Conservation (phyloP, 2,329 filamentous ascomycete genomes). For the Aspergillus quadricinctus region DNA sequence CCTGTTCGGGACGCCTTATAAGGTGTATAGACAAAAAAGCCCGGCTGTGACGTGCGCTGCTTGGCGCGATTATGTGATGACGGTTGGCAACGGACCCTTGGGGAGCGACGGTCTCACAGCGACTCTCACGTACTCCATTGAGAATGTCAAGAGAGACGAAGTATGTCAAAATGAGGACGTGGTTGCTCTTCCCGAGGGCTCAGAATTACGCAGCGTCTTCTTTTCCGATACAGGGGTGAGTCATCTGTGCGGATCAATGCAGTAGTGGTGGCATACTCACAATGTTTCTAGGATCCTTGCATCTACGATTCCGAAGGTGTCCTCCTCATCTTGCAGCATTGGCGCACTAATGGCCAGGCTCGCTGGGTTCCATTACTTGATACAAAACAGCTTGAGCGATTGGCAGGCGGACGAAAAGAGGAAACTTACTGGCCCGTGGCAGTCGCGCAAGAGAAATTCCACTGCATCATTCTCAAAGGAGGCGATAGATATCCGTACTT, state of each 20-base stretch:
- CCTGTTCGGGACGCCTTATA: conserved; percentile 82
- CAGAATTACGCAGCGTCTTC: conserved; percentile 75
- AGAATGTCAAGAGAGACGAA: conserved; percentile 90
- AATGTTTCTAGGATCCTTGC: conserved; percentile 67
- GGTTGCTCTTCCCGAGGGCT: conserved; percentile 73
- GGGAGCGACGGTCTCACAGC: conserved; percentile 67
- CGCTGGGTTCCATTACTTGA: conserved; percentile 91
- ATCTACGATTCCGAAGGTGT: conserved; percentile 94
- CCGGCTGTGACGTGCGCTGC: conserved; percentile 90
- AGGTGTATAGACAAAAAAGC: conserved; percentile 88
- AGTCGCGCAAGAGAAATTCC: conserved; percentile 85
- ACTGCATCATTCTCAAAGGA: conserved; percentile 98
- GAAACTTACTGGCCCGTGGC: conserved; percentile 95
- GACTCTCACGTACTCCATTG: conserved; percentile 81
- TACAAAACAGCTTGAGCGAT: conserved; percentile 74
- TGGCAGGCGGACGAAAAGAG: conserved; percentile 77
- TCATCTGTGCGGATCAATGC: not conserved
- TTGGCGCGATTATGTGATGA: conserved; percentile 95
- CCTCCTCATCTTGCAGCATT: conserved; percentile 81
- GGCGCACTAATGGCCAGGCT: conserved; percentile 79
- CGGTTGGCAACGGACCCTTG: conserved; percentile 86
- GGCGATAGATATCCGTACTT: conserved; percentile 91
- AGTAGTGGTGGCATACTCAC: conserved; percentile 7
- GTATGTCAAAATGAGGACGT: conserved; percentile 93
- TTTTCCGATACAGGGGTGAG: conserved; percentile 85